Base-by-base conservation (phyloP, 1,139 yeast genomes). In the Fermentozyma sake region DNA sequence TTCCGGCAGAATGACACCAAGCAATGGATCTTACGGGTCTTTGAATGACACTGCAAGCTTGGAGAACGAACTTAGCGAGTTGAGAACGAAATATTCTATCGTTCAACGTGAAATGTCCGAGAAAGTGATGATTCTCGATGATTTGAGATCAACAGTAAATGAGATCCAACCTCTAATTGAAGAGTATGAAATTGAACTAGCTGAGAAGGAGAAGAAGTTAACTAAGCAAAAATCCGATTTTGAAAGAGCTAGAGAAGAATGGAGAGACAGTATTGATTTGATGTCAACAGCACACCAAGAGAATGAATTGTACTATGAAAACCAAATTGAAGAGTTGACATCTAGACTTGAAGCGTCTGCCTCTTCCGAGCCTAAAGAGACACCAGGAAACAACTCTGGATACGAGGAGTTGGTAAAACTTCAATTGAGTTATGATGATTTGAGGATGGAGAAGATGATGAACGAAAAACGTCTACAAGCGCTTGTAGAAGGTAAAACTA, bases 191-290 rank as follows among this genome's bases (percentile, higher is more conserved):
- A 39, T 39, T 6, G 64, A 61, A 26, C 35, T 70, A 23, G 44
- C 46, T 1, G 65, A 64, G 12, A 70, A 64, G 37, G 79, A 74
- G 24, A 54, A 55, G 26, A 65, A 63, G 36, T 50, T 73, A 29
- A 38, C 44, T 10, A 66, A 60, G 32, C 73, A 64, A 33, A 64
- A 63, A 41, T 48, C 48, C n/a, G 66, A 58, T 18, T 68, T 71
- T 29, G 79, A 74, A 26, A 48, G 52, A 11, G 80, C 79, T 23
- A 54, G 80, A 22, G 71, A 68, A 30, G 81, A 77, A 40, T 61
- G 80, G 59, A 50, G 79, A 29, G 72, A 66, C 26, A 76, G 76
- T 19, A 63, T 77, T 31, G 79, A 72, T 35, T 55, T 73, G 21
- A 60, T 77, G 50, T 73, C 61, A 12, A 48, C 50, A 20, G 58